These are phyloP conservation scores for Vitis hybrid DNA, from an alignment of 177 flowering plant genomes.

Conservation along the genomic window DNA sequence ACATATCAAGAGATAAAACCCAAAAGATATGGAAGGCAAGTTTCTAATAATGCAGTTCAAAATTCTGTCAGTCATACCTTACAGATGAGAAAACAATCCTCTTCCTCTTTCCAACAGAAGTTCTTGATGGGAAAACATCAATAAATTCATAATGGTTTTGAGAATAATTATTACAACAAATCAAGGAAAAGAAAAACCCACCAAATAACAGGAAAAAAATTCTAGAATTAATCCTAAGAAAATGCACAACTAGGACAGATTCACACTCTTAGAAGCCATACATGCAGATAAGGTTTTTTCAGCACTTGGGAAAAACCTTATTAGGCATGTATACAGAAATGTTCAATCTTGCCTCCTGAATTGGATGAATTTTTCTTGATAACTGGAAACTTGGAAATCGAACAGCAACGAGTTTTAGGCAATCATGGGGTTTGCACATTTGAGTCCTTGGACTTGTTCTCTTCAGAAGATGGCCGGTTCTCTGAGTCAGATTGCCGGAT, in stretches of 20 bases:
- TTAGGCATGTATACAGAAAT: background rate
- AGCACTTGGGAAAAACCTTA: constrained; percentile 10
- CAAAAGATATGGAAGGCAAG: no score
- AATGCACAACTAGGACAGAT: constrained; percentile 8
- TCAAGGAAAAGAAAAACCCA: constrained; percentile 8
- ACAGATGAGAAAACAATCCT: no score
- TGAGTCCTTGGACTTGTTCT: constrained; percentile 50
- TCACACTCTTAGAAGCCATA: constrained; percentile 13
- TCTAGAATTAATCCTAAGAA: constrained; percentile 9
- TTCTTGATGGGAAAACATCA: constrained; percentile 11
- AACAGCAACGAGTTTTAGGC: constrained; percentile 5
- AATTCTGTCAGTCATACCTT: no score
- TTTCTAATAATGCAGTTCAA: no score
- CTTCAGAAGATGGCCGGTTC: constrained; percentile 51
- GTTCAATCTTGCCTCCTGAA: background rate
- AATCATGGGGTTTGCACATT: constrained; percentile 43
- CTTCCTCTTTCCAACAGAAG: background rate
- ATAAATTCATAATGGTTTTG: constrained; percentile 17
- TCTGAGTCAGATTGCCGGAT: constrained; percentile 45
- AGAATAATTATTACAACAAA: constrained; percentile 21
- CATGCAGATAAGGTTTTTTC: constrained; percentile 1
- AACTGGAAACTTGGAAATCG: background rate
- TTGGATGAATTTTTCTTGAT: constrained; percentile 2
- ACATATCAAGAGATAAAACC: no score
- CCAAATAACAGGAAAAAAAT: background rate